Evolutionary conservation across 345 rosid genomes (phyloP).

Genomic region (Salix purpurea): DNA sequence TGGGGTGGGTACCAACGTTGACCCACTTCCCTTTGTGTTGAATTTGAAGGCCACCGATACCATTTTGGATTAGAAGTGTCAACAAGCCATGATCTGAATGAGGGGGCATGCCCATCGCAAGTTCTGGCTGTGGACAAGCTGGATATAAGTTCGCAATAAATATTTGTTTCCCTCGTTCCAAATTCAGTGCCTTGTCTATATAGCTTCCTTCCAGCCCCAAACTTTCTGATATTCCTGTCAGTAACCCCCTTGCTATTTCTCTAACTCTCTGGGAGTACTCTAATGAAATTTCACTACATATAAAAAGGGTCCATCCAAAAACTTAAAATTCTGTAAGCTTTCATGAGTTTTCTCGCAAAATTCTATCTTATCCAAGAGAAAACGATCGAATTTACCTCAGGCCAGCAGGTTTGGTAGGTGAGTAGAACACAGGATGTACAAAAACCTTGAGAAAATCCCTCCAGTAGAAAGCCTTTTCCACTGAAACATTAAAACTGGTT

Average conservation of each 20-base stretch:
- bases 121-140: too few species aligned
- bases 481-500: conserved; percentile 47
- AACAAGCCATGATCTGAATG: too few species aligned
- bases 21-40: too few species aligned
- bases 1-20: too few species aligned
- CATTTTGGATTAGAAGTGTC: too few species aligned
- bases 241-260: conserved; percentile 29
- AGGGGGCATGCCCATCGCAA: too few species aligned
- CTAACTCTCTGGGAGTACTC: conserved; percentile 31
- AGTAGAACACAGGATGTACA: conserved; percentile 43
- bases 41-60: too few species aligned
- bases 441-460: conserved; percentile 48
- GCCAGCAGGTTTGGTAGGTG: conserved; percentile 33
- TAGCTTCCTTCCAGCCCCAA: conserved; percentile 35
- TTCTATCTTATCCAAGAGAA: not conserved
- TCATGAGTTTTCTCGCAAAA: too few species aligned
- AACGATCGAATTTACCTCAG: not conserved
- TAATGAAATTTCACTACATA: conserved; percentile 27
- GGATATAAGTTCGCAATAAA: too few species aligned
- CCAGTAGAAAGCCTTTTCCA: conserved; percentile 43
- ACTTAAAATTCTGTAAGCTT: too few species aligned
- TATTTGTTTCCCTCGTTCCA: too few species aligned
- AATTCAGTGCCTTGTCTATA: too few species aligned
- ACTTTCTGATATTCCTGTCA: conserved; percentile 48
- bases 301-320: not conserved